Evolutionary conservation across 2,329 filamentous ascomycete genomes (phyloP).

Genomic region (Aureobasidium namibiae): DNA sequence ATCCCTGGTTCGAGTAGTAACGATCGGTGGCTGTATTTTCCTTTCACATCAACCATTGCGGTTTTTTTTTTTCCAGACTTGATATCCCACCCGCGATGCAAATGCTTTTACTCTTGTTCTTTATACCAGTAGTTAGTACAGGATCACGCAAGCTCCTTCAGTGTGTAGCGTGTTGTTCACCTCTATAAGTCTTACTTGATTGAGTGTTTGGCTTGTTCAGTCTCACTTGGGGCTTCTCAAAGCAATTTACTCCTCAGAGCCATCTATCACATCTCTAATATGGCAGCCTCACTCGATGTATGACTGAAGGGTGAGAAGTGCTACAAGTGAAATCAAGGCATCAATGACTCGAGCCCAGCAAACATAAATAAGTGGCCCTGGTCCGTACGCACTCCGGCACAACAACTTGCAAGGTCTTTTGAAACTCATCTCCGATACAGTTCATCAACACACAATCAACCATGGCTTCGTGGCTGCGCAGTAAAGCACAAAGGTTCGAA

Average conservation of each 20-base stretch:
- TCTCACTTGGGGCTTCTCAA: not conserved
- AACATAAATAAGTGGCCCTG: conserved; percentile 6
- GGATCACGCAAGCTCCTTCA: not conserved
- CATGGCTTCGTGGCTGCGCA: conserved; percentile 10
- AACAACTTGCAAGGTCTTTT: not conserved
- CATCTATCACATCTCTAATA: not conserved
- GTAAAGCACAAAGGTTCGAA: not conserved
- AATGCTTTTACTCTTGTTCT: not conserved
- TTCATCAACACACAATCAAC: not conserved
- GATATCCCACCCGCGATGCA: not conserved
- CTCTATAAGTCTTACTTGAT: not conserved
- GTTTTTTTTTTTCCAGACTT: not conserved
- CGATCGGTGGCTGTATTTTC: not conserved
- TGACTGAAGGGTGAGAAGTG: not conserved
- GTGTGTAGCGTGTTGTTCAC: not conserved
- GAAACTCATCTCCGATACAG: not conserved
- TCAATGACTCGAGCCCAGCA: conserved; percentile 5
- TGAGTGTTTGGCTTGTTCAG: not conserved
- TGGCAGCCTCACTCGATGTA: not conserved
- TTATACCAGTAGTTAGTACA: not conserved
- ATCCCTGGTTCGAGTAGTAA: not conserved
- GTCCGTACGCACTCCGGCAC: not conserved
- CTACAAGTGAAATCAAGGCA: conserved; percentile 2
- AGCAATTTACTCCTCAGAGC: too few species aligned
- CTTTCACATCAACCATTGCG: not conserved